phyloP scores from a whole-genome alignment of 2,329 filamentous ascomycete species.

The Chaetomiaceae sp. region DNA sequence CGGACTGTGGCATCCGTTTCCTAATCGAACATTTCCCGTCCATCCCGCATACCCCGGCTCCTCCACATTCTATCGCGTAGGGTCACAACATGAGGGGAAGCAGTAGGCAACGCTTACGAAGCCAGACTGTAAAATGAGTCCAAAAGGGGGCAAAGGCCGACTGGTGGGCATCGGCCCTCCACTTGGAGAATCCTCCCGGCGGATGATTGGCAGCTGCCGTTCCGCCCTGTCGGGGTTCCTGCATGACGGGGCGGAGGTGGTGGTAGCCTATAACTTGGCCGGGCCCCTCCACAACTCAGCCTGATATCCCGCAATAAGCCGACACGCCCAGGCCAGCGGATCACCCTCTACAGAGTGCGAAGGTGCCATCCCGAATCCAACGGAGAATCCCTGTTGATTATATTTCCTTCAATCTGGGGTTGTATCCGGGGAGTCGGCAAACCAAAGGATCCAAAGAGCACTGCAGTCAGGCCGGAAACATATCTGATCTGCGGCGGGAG shows the following conservation, averaged over 20 bases:
- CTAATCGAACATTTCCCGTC: neutral
- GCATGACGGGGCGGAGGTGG: conserved; percentile 11
- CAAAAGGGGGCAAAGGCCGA: neutral
- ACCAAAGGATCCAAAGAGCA: conserved; percentile 6
- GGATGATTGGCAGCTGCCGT: conserved; percentile 1
- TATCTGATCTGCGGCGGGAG: conserved; percentile 7
- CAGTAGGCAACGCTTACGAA: neutral
- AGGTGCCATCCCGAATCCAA: neutral
- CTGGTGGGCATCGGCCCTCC: neutral
- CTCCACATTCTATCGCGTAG: neutral
- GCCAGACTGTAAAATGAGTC: neutral
- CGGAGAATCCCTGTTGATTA: conserved; percentile 1
- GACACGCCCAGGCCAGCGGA: conserved; percentile 6
- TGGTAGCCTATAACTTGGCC: conserved; percentile 3
- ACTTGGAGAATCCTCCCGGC: neutral
- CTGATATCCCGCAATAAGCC: conserved; percentile 6
- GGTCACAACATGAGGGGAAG: neutral
- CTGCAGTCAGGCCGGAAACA: neutral
- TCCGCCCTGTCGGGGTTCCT: conserved; percentile 18
- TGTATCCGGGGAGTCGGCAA: conserved; percentile 21
- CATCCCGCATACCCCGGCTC: too few relatives aligned
- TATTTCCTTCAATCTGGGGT: conserved; percentile 19
- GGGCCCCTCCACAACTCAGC: conserved; percentile 6
- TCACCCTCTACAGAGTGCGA: neutral
- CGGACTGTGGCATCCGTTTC: conserved; percentile 1